Base-by-base conservation (phyloP, 768 basidiomycete species). In the Lactifluus echinatus region DNA sequence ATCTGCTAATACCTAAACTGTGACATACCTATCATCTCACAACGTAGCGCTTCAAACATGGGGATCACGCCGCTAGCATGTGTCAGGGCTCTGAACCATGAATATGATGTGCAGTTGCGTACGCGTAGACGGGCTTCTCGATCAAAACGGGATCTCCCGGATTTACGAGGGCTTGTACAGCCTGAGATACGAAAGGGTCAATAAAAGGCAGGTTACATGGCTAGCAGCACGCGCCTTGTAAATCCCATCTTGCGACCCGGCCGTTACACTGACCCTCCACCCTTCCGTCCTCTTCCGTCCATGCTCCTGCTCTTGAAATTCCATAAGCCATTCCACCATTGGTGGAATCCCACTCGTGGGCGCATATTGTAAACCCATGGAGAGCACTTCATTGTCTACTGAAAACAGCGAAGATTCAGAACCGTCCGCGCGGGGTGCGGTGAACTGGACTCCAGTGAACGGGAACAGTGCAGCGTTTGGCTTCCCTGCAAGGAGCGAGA, bases 391-490 rank as follows among this genome's bases (percentile, higher is more conserved):
- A 0, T 75, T 77, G n/a, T 74, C 73, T 46, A 95, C 72, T 0
- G 73, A 75, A 48, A 93, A 67, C 0, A 74, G 68, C 2, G 73
- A 71, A 31, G 83, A 79, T 52, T 75, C 67, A 11, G 79, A 71
- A 23, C 67, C 69, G 2, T 79, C 80, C 11, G 81, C 79, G 19
- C 64, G 53, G 33, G 76, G 73, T 3, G 82, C 76, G 1, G 75
- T 80, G 69, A 89, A 82, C 54, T 79, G 83, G 63, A 98, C 73
- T 0, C 85, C 83, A 2, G 84, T 83, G 73, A 98, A 89, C 1
- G 95, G 95, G 73, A 97, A 98, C 19, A 90, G 87, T n/a, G 77
- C 74, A 8, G 84, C 78, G 66, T 95, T 94, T 6, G 95, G 95
- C 70, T 94, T 93, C 26, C 95, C 95, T 0, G 93, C 93, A 7